A percentile compares a stretch with the other conserved stretches of the same genome.
Evolutionary conservation across 805 yeast genomes (phyloP).

Genomic region (Ogataea methanolica): DNA sequence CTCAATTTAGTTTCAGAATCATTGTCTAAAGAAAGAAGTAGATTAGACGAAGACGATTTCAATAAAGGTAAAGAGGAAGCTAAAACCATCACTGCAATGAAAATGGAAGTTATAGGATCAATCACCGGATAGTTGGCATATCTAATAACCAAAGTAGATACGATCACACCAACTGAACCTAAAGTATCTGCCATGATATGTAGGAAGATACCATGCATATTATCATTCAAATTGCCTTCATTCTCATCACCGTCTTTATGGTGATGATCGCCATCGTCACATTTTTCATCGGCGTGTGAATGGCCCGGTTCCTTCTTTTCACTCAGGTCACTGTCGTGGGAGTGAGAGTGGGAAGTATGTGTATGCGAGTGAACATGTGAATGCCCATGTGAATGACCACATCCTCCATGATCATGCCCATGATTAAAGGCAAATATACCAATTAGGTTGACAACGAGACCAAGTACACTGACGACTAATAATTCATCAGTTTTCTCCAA

Average conservation of each 20-base stretch:
- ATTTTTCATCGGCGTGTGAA: constrained; percentile 5
- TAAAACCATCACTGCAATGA: constrained; percentile 78
- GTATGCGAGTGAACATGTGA: constrained; percentile 13
- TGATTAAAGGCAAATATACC: constrained; percentile 95
- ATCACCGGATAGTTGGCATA: constrained; percentile 66
- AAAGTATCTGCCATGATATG: constrained; percentile 94
- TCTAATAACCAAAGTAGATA: constrained; percentile 76
- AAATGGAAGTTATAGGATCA: constrained; percentile 88
- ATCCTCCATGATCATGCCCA: constrained; percentile 55
- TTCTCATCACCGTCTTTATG: constrained; percentile 40
- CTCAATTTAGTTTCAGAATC: constrained; percentile 61
- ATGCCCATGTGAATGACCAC: constrained; percentile 35
- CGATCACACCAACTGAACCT: constrained; percentile 96
- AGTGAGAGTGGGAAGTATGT: background rate
- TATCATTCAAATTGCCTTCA: constrained; percentile 49
- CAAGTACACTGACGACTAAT: constrained; percentile 77
- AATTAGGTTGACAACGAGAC: constrained; percentile 81
- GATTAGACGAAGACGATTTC: constrained; percentile 70
- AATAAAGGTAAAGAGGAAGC: constrained; percentile 80
- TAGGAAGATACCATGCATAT: constrained; percentile 90
- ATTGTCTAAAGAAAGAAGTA: constrained; percentile 52
- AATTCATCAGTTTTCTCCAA: constrained; percentile 80
- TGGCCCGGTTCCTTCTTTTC: constrained; percentile 5
- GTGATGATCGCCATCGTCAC: constrained; percentile 2
- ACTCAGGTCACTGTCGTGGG: too few species aligned